Evolutionary conservation across 768 basidiomycete genomes (phyloP).

Genomic region (Podaxis sp.): DNA sequence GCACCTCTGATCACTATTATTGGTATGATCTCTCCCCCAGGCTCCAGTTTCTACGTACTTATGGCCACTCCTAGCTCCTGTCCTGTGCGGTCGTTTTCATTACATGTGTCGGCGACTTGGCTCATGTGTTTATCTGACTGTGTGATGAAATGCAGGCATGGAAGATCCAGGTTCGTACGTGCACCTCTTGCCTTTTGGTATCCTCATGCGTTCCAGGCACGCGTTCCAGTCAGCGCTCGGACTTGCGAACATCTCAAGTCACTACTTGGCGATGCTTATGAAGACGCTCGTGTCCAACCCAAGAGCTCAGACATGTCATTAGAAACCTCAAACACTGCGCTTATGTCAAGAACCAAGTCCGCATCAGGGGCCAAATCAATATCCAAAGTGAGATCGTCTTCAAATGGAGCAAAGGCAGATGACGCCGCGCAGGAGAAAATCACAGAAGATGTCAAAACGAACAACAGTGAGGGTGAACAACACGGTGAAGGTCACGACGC

Average conservation of each 20-base stretch:
- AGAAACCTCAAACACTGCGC: not conserved
- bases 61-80: constrained; percentile 26
- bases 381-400: constrained; percentile 16
- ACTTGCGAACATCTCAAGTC: constrained; percentile 44
- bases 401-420: not conserved
- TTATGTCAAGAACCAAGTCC: constrained; percentile 15
- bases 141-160: constrained; percentile 24
- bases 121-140: not conserved
- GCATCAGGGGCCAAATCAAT: constrained; percentile 17
- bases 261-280: constrained; percentile 42
- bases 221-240: constrained; percentile 37
- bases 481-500: not conserved
- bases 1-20: constrained; percentile 42
- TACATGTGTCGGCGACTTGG: not conserved
- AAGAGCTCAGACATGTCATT: not conserved
- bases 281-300: constrained; percentile 20
- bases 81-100: constrained; percentile 25
- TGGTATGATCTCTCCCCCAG: constrained; percentile 25
- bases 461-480: not conserved
- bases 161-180: constrained; percentile 23
- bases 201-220: not conserved
- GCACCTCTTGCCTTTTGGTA: not conserved
- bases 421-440: not conserved
- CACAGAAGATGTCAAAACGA: not conserved
- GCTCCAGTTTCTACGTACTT: not conserved